Base-by-base conservation (phyloP, 2,329 filamentous ascomycete species). In the Neonectria neomacrospora region DNA sequence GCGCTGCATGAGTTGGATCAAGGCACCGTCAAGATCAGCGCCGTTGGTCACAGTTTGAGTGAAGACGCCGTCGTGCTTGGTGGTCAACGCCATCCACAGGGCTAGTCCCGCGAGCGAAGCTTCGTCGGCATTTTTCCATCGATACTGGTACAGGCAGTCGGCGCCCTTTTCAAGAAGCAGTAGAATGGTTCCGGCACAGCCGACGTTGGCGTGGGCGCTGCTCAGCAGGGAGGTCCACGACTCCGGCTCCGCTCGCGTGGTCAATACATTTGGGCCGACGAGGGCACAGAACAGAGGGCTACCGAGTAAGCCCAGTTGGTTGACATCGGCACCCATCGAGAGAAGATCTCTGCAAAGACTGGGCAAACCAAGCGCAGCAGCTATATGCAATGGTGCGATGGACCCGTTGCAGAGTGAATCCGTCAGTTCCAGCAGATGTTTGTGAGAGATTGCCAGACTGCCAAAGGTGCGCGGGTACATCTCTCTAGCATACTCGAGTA, bases 241-340 rank as follows among this genome's bases (percentile, higher is more conserved):
- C 3, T 68, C 58, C 26, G 73, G 70, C 9, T 69, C 55, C 8
- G 55, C 44, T 3, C 64, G 58, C 6, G 63, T 67, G 1, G 55
- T 47, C 1, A 77, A 65, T 2, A 74, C 73, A 26, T 69, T 64
- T 5, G 71, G 70, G 1, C 79, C 79, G 3, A 77, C 64, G 2
- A 80, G 66, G 7, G 78, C 74, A 42, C 78, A 80, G 50, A 74
- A 77, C 3, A 79, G 57, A 12, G 79, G 75, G 6, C 74, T 72
- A 0, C 76, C 78, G 8, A 75, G 60, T 7, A 66, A 52, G 12
- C 76, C 71, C 1, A 42, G 28, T 8, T 65, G 45, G 28, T 75
- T 69, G 32, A 74, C 42, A 16, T 68, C 51, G 18, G 67, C 68
- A 0, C 70, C 71, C 20, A 64, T 56, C 0, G 56, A 63, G 1